Evolutionary conservation across 306 rosid species (phyloP).

Genomic region (Prunus mira): DNA sequence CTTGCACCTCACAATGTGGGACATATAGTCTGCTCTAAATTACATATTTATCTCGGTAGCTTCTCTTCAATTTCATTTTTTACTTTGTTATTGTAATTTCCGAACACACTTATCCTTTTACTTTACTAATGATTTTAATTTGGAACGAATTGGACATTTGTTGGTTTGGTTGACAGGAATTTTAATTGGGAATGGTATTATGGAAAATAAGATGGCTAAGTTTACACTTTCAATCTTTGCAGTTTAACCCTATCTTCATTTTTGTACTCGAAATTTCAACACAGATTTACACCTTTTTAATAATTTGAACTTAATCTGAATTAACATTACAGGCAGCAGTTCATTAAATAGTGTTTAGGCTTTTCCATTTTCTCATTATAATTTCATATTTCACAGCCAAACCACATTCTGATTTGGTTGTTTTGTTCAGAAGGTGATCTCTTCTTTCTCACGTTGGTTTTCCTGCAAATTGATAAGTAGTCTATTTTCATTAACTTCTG

Average conservation of each 20-base stretch:
- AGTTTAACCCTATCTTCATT: no score
- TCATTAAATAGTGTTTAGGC: neutral
- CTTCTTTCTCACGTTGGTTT: no score
- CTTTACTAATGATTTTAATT: neutral
- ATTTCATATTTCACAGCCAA: no score
- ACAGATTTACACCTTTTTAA: neutral
- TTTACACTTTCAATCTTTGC: no score
- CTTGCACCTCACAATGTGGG: neutral
- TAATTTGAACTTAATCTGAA: neutral
- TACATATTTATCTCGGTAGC: neutral
- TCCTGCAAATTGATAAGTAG: no score
- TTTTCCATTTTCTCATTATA: no score
- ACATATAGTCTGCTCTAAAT: neutral
- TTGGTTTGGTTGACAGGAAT: neutral
- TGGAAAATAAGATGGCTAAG: neutral
- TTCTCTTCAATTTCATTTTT: no score
- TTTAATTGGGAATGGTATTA: neutral
- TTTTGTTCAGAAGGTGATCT: no score
- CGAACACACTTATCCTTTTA: neutral
- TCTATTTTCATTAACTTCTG: no score
- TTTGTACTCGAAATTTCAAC: no score
- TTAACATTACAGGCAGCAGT: neutral
- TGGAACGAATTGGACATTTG: neutral
- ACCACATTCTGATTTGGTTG: no score
- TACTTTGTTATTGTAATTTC: no score